These are phyloP conservation scores for Phytophthora podocarpi DNA, from an alignment of 352 stramenopile species.

Conservation along the genomic window DNA sequence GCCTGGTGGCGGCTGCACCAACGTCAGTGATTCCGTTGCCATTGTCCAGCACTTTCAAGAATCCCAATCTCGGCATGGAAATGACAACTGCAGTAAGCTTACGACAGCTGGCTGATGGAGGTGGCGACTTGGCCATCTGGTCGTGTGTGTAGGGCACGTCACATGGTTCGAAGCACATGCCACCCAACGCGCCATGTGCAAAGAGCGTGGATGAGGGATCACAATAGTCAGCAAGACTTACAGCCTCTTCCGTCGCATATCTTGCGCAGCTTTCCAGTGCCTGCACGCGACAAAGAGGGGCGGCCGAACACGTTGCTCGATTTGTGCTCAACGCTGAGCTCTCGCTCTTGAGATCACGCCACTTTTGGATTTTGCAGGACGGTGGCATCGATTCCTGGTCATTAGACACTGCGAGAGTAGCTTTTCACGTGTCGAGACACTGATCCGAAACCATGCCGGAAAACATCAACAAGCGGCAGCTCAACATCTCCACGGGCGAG, in stretches of 20 bases:
- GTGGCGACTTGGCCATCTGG: constrained; percentile 37
- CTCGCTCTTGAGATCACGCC: constrained; percentile 1
- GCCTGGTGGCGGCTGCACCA: too few relatives aligned
- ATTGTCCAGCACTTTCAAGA: constrained; percentile 18
- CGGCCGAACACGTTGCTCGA: constrained; percentile 17
- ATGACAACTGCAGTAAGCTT: too few relatives aligned
- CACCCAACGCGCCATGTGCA: constrained; percentile 23
- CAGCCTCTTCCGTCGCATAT: constrained; percentile 36
- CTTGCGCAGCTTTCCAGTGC: constrained; percentile 8
- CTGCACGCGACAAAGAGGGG: constrained; percentile 22
- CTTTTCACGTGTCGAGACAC: background rate
- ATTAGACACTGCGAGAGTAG: constrained; percentile 6
- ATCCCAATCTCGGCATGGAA: background rate
- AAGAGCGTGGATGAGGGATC: constrained; percentile 28
- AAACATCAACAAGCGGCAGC: constrained; percentile 20
- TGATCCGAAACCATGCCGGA: constrained; percentile 22
- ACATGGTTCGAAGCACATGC: constrained; percentile 16
- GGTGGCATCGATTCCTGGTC: constrained; percentile 9
- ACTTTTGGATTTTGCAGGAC: constrained; percentile 32
- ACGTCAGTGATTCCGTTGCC: too few relatives aligned
- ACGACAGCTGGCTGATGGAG: constrained; percentile 1
- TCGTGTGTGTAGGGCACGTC: constrained; percentile 24
- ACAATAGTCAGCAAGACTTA: constrained; percentile 28
- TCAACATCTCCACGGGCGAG: constrained; percentile 23
- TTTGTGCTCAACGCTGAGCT: constrained; percentile 13